These are phyloP conservation scores for Pseudopyricularia javanii DNA, from an alignment of 2,329 filamentous ascomycete genomes.

Conservation along the genomic window DNA sequence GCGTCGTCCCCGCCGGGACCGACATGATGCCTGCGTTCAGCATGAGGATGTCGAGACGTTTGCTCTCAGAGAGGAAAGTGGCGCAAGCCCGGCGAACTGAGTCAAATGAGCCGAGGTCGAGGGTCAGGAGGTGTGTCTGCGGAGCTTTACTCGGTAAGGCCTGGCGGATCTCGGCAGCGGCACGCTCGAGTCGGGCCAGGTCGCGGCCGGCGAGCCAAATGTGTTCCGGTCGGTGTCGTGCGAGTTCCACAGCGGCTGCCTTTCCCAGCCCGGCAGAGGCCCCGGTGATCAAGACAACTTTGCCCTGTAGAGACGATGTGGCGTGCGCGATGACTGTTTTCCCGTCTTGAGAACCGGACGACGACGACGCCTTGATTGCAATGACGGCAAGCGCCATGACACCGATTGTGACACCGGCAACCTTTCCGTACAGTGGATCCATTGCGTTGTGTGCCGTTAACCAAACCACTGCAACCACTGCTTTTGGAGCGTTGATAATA, in stretches of 20 bases:
- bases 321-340: not conserved
- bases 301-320: conserved; percentile 14
- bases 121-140: not conserved
- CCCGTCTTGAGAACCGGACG: not conserved
- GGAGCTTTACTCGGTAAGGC: not conserved
- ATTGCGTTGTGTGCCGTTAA: too few relatives aligned
- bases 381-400: not conserved
- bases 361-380: not conserved
- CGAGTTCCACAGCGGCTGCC: conserved; percentile 27
- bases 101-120: not conserved
- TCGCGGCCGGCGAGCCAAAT: conserved; percentile 3
- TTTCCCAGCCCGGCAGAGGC: conserved; percentile 35
- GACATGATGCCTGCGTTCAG: conserved; percentile 28
- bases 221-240: conserved; percentile 21
- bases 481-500: too few relatives aligned
- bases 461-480: too few relatives aligned
- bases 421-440: not conserved
- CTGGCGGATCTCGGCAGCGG: not conserved
- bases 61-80: conserved; percentile 13
- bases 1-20: conserved; percentile 15
- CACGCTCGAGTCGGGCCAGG: not conserved
- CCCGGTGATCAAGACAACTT: conserved; percentile 34
- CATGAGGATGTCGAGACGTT: conserved; percentile 25
- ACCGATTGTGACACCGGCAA: not conserved
- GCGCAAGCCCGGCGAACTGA: not conserved